These are phyloP conservation scores for Fusarium siculi DNA, from an alignment of 2,329 filamentous ascomycete genomes.

Conservation along the genomic window DNA sequence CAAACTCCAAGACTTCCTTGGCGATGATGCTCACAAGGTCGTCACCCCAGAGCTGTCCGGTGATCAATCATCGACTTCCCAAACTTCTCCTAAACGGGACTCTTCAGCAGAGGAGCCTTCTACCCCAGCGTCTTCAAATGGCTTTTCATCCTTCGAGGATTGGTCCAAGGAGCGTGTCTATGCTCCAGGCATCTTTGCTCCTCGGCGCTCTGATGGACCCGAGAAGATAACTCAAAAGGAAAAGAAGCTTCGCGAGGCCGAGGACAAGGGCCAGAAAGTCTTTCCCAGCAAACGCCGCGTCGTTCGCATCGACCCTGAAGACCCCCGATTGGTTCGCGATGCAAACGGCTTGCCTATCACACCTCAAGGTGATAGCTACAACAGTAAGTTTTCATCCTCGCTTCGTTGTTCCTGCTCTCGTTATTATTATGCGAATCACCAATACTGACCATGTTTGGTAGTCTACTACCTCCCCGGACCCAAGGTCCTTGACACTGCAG, in stretches of 20 bases:
- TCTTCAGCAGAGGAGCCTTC: not conserved
- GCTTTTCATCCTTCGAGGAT: not conserved
- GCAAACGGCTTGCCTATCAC: not conserved
- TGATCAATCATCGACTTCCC: not conserved
- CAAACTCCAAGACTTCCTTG: not conserved
- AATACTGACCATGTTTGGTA: not conserved
- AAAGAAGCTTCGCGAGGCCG: not conserved
- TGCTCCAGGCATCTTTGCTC: not conserved
- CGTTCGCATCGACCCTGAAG: not conserved
- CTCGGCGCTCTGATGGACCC: not conserved
- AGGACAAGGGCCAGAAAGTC: not conserved
- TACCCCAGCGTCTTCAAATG: not conserved
- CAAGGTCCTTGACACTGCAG: not conserved
- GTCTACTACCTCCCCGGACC: conserved; percentile 2
- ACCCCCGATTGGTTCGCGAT: not conserved
- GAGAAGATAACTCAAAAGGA: conserved; percentile 2
- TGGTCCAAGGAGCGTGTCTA: not conserved
- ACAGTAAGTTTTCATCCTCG: not conserved
- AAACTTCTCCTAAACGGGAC: not conserved
- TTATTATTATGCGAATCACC: not conserved
- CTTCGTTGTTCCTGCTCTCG: not conserved
- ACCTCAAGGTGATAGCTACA: not conserved
- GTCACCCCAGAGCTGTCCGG: not conserved
- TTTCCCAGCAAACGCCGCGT: conserved; percentile 10
- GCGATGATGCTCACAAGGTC: too few relatives aligned